Evolutionary conservation across 1,284 basidiomycete species (phyloP).

Genomic region (Agaricales sp.): DNA sequence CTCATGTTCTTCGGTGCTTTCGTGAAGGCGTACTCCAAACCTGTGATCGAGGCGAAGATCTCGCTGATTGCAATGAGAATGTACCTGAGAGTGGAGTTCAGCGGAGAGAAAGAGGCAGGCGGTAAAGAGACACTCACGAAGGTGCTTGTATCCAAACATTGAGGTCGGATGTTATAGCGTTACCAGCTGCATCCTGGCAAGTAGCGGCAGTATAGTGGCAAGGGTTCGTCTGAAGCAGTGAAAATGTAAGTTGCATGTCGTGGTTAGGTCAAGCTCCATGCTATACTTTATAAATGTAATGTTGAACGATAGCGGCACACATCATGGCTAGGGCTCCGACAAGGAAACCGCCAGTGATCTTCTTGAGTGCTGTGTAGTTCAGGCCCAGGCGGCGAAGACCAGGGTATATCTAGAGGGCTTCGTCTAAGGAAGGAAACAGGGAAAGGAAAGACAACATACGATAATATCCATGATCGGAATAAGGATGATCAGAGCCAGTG

Average conservation of each 20-base stretch:
- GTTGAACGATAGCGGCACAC: conserved; percentile 59
- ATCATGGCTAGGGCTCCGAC: conserved; percentile 50
- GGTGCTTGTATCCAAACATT: conserved; percentile 74
- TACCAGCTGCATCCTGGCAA: conserved; percentile 31
- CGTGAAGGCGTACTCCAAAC: conserved; percentile 84
- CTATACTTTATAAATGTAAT: conserved; percentile 62
- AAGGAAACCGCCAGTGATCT: conserved; percentile 69
- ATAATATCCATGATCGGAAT: conserved; percentile 61
- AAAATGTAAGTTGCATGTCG: background rate
- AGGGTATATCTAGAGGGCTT: conserved; percentile 51
- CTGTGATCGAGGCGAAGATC: conserved; percentile 82
- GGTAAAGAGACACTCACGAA: conserved; percentile 26
- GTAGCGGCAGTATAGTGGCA: conserved; percentile 51
- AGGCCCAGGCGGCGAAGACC: conserved; percentile 51
- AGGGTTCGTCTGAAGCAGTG: conserved; percentile 37
- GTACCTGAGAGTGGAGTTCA: conserved; percentile 25
- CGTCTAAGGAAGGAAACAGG: background rate
- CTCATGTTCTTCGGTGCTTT: conserved; percentile 79
- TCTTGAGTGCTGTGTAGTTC: conserved; percentile 66
- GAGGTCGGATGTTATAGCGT: conserved; percentile 32
- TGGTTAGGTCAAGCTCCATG: background rate
- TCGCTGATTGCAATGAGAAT: conserved; percentile 63
- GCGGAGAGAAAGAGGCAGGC: background rate
- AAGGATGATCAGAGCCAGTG: conserved; percentile 64
- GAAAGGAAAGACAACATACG: conserved; percentile 21